Conservation (phyloP, 2,329 filamentous ascomycete genomes). For the Pseudomassariella vexata region DNA sequence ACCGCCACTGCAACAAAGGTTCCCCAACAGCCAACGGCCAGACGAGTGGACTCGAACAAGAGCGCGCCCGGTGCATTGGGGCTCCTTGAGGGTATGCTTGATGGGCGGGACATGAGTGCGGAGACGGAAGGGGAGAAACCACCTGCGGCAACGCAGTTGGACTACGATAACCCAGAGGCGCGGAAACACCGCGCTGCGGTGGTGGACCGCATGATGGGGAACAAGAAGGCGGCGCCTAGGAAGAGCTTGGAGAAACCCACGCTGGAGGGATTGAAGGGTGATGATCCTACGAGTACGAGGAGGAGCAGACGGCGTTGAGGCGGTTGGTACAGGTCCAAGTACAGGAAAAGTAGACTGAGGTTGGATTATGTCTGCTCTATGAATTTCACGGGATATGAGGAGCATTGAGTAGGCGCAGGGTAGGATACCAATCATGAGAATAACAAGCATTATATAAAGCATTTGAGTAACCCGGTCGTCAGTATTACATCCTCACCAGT, state of each 20-base stretch:
- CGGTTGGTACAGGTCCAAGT: too few relatives aligned
- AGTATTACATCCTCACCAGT: too few relatives aligned
- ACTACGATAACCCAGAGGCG: constrained; percentile 47
- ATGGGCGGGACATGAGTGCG: constrained; percentile 7
- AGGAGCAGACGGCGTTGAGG: too few relatives aligned
- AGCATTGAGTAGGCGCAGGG: too few relatives aligned
- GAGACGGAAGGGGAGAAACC: constrained; percentile 8
- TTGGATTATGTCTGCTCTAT: too few relatives aligned
- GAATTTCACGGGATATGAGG: too few relatives aligned
- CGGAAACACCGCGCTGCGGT: constrained; percentile 24
- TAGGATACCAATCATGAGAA: too few relatives aligned
- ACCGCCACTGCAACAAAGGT: constrained; percentile 2
- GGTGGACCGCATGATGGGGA: constrained; percentile 15
- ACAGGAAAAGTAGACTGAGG: too few relatives aligned
- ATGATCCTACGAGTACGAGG: too few relatives aligned
- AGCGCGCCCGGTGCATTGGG: constrained; percentile 6
- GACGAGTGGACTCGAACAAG: constrained; percentile 10
- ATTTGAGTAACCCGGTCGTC: too few relatives aligned
- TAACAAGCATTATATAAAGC: too few relatives aligned
- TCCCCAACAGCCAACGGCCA: constrained; percentile 5
- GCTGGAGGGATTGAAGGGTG: not conserved
- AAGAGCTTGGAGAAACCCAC: not conserved
- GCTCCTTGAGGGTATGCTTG: constrained; percentile 11
- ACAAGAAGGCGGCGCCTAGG: not conserved
- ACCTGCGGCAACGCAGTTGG: constrained; percentile 46